Base-by-base conservation (phyloP, 2,329 filamentous ascomycete genomes). In the Phialophora tarda region DNA sequence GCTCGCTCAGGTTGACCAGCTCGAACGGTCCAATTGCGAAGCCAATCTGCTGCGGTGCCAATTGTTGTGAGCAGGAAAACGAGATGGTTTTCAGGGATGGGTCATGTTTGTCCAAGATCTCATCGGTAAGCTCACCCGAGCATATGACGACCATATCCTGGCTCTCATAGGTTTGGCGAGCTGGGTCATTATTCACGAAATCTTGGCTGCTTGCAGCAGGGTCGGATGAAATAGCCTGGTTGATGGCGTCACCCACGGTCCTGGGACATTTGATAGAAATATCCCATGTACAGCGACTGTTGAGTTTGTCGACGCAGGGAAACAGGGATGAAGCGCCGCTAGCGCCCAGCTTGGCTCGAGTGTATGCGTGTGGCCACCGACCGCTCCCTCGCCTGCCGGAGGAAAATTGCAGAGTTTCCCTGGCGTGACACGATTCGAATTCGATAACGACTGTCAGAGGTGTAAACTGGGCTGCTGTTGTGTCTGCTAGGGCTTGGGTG, bases 21-120 rank as follows among this genome's bases (percentile, higher is more conserved):
- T 98, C 93, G 76, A 99, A 99, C 0, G 96, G 95, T 0, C 96
- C 95, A 63, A 98, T 87, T 2, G 93, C 91, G 77, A 99, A 97
- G 4, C 93, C 94, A 70, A 99, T 89, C 76, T 98, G 94, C 69
- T 93, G 91, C 1, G 94, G 90, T 0, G 93, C 89, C 8, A 95
- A 87, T 59, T 90, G 88, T 68, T 89, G 88, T 66, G 86, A 85
- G 58, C 91, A 89, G 63, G 88, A 87, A 75, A 98, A 99, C 0
- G 90, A 91, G 75, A 95, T 91, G 1, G 92, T 93, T 78, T 96
- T 97, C 76, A 92, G 93, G 26, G 87, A 88, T 62, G 91, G 84
- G 72, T 98, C 91, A 28, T 86, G 85, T 12, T 89, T 86, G 73
- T 97, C 91, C 34, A 89, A 82, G 48, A 89, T 86, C 77, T 98